Evolutionary conservation across 176 grass and related monocot genomes (phyloP), one percentile per base, ranked within the genome.

Genomic region (Oryza brachyantha): DNA sequence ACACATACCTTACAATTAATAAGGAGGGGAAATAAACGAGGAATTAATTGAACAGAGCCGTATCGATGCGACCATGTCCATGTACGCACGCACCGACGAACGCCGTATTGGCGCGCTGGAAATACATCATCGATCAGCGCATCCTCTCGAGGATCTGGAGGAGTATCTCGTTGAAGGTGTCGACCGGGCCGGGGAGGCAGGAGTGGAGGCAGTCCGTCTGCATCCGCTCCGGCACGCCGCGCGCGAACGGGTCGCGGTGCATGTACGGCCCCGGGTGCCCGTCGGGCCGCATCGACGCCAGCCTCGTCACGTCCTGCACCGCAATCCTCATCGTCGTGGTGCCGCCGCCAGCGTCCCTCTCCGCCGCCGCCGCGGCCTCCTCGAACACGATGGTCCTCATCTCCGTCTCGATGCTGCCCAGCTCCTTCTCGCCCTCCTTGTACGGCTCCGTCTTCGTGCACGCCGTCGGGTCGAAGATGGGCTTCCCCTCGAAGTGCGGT

Each of bases 221-320:
- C 26, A 91, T 13, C 67, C 36, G 70, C 45, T 84, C 77, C 34
- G 46, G 66, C 72, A 63, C 55, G 19, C 80, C 76, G n/a, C 16
- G 25, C 2, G 68, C 70, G 43, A 89, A 92, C 19, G 92, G 84
- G 69, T 92, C 61, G 1, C 79, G 80, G 5, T 85, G 40, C 86
- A 92, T 83, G 77, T 95, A 95, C n/a, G 67, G 54, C 2, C 86
- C 74, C 3, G 89, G 89, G 65, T 95, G 92, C 36, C 89, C 84
- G 29, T 36, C 35, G 4, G 35, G 35, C 35, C 35, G 35, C 35
- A 36, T 36, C 35, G 35, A 5, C 35, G 35, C 35, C 35, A 36
- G 35, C 35, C 6, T 36, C 35, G 35, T 36, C 35, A 36, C 35
- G 35, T 36, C 35, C 4, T 5, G 35, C 35, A 36, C 5, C 35